Evolutionary conservation across 495 filamentous ascomycete species (phyloP), one percentile per base, ranked within the genome.

Genomic region (Penicillium chermesinum): DNA sequence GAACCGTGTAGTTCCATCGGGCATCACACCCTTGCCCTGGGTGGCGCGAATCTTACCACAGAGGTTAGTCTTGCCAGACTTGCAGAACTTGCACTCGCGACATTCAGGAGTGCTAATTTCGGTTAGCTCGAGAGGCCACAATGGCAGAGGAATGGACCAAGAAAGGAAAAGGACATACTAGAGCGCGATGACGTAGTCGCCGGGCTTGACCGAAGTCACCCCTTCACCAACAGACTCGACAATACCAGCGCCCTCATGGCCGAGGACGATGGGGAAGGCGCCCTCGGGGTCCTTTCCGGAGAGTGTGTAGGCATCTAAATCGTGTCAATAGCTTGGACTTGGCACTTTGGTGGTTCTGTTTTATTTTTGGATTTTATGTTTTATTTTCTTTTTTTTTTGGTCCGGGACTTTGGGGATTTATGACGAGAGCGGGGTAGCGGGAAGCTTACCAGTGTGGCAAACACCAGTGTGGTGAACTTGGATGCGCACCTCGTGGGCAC

Each of bases 31-130:
- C 63, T 78, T 83, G 55, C 93, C 93, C 72, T 98, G 93, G 10
- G 93, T 98, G 21, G 89, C 88, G 55, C 93, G 87, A 72, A 98
- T 98, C 79, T 96, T 97, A 66, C 94, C 93, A 74, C 93, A 98
- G 42, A 98, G 88, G 73, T 98, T 98, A 57, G 93, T 98, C 84
- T 98, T 98, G 75, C 89, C 90, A 43, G 91, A 96, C 67, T 85
- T 87, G 85, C 93, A 98, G 83, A 98, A 97, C 73, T 98, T 98
- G 84, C 93, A 98, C 65, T 96, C 90, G 41, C 76, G 70, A 77
- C 93, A 98, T 75, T 98, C 93, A 48, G 93, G 94, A 19, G 90
- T 96, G 77, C 88, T 95, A 50, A 20, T 16, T 9, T 7, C 5
- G 41, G 25, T 9, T 30, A 15, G 12, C 12, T 20, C 1, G 13